phyloP scores from a whole-genome alignment of 257 asterid species.

The Hygrophila difformis region DNA sequence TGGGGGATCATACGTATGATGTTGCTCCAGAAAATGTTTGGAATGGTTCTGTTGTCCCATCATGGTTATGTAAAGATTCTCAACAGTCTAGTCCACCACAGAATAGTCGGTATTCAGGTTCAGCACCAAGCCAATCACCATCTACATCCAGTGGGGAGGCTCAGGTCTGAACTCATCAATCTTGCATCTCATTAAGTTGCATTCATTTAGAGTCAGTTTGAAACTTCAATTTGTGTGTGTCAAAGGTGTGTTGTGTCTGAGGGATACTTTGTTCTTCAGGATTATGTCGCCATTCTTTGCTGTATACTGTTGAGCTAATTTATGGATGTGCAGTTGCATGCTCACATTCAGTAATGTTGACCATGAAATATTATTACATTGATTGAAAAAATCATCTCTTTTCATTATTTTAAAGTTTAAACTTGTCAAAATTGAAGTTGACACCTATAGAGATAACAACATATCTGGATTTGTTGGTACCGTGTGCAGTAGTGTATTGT shows the following conservation, averaged over 20 bases:
- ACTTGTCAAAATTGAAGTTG: no score
- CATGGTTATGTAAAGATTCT: conserved; percentile 43
- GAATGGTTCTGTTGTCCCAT: conserved; percentile 34
- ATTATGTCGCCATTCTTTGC: conserved; percentile 2
- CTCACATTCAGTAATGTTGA: no score
- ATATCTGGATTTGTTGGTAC: not conserved
- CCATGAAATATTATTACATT: no score
- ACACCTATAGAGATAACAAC: no score
- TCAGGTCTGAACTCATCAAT: conserved; percentile 41
- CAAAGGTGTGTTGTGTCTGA: not conserved
- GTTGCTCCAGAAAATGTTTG: conserved; percentile 27
- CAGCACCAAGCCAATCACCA: conserved; percentile 59
- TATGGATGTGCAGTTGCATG: not conserved
- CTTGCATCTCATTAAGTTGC: conserved; percentile 6
- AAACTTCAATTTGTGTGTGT: not conserved
- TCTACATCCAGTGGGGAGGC: conserved; percentile 87
- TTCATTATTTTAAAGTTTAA: no score
- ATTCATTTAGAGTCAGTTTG: not conserved
- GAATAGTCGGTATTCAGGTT: conserved; percentile 68
- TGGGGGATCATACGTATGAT: conserved; percentile 33
- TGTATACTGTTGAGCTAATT: not conserved
- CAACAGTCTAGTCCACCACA: conserved; percentile 53
- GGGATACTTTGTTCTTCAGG: conserved; percentile 2
- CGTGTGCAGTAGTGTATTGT: conserved; percentile 4
- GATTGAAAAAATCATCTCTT: no score